Evolutionary conservation across 345 rosid species (phyloP).

Genomic region (Lepidium africanum): DNA sequence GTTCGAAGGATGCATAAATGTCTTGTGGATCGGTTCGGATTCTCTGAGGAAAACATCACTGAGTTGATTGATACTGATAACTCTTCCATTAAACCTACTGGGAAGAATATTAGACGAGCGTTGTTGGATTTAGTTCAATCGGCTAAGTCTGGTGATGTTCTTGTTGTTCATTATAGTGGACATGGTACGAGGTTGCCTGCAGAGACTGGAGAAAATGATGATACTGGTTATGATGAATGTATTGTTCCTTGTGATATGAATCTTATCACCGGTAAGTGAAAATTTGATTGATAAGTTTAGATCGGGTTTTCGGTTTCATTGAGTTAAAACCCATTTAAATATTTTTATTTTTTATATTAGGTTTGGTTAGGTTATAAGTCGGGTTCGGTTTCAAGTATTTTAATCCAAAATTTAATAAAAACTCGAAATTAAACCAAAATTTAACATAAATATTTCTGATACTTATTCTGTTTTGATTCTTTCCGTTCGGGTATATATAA

Average conservation of each 20-base stretch:
- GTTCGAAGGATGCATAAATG: constrained; percentile 53
- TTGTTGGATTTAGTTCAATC: constrained; percentile 47
- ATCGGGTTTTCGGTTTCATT: too few species aligned
- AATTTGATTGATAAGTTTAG: too few species aligned
- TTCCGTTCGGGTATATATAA: too few species aligned
- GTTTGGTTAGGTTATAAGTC: too few species aligned
- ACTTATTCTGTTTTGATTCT: too few species aligned
- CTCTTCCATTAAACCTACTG: constrained; percentile 60
- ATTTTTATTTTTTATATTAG: too few species aligned
- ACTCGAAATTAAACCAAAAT: too few species aligned
- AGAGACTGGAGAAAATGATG: constrained; percentile 93
- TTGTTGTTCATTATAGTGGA: constrained; percentile 87
- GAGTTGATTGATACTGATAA: constrained; percentile 67
- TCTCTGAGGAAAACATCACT: constrained; percentile 50
- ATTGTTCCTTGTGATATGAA: constrained; percentile 95
- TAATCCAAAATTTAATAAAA: too few species aligned
- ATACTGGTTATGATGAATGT: constrained; percentile 93
- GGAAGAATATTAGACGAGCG: constrained; percentile 61
- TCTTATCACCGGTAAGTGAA: constrained; percentile 62
- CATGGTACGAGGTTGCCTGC: constrained; percentile 98
- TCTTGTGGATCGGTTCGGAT: constrained; percentile 62
- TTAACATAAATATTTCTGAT: too few species aligned
- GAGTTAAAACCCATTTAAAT: too few species aligned
- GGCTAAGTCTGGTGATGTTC: constrained; percentile 52
- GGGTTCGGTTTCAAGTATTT: too few species aligned